These are phyloP conservation scores for Tremellales sp. DNA, from an alignment of 1,284 basidiomycete genomes.

Conservation along the genomic window DNA sequence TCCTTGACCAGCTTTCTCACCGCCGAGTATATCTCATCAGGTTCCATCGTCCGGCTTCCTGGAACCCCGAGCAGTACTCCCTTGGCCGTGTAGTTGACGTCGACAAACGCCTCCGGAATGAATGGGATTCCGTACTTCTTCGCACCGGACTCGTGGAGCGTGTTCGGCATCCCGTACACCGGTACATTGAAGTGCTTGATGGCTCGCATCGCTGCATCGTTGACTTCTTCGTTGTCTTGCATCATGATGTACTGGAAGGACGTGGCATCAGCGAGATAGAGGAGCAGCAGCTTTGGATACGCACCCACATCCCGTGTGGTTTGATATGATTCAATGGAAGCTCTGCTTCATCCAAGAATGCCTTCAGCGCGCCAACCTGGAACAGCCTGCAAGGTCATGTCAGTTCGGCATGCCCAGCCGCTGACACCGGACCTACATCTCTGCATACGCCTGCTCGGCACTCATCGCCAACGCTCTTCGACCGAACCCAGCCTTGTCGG, in stretches of 20 bases:
- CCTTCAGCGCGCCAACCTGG: slow-evolving; percentile 41
- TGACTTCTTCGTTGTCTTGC: slow-evolving; percentile 29
- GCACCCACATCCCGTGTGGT: slow-evolving; percentile 30
- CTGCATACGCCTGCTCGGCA: slow-evolving; percentile 24
- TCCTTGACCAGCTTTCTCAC: slow-evolving; percentile 15
- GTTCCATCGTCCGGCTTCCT: slow-evolving; percentile 18
- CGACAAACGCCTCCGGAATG: slow-evolving; percentile 38
- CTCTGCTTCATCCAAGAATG: slow-evolving; percentile 38
- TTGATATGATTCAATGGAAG: slow-evolving; percentile 36
- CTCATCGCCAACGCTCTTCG: slow-evolving; percentile 23
- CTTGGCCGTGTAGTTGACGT: slow-evolving; percentile 33
- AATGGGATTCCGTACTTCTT: slow-evolving; percentile 37
- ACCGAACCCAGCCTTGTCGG: slow-evolving; percentile 27
- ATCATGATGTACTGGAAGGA: slow-evolving; percentile 32
- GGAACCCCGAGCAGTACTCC: slow-evolving; percentile 37
- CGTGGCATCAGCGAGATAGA: background rate
- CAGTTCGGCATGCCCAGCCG: background rate
- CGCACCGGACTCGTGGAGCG: slow-evolving; percentile 37
- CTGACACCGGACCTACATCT: slow-evolving; percentile 17
- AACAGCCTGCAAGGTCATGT: slow-evolving; percentile 18
- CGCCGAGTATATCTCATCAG: slow-evolving; percentile 23
- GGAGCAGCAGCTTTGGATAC: slow-evolving; percentile 12
- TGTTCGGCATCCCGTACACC: slow-evolving; percentile 40
- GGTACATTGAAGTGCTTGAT: slow-evolving; percentile 39
- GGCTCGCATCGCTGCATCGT: slow-evolving; percentile 34